phyloP scores from a whole-genome alignment of 1,284 basidiomycete genomes.

The Fistulinella staudtii region DNA sequence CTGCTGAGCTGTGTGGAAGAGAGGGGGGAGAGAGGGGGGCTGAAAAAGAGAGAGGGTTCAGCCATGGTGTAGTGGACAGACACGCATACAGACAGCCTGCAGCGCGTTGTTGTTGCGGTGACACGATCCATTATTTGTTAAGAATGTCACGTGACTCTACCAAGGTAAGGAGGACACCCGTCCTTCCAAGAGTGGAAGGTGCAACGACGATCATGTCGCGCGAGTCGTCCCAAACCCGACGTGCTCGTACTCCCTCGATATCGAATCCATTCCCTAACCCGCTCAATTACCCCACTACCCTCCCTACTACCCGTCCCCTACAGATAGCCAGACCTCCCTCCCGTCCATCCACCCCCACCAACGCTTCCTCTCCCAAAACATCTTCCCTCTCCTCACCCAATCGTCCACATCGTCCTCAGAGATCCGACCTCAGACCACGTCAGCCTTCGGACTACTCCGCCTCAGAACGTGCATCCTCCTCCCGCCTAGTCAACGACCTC shows the following conservation, averaged over 20 bases:
- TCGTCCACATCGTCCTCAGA: slow-evolving; percentile 53
- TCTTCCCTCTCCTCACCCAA: slow-evolving; percentile 37
- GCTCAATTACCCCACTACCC: slow-evolving; percentile 24
- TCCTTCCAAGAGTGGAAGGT: slow-evolving; percentile 1
- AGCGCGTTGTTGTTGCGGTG: slow-evolving; percentile 13
- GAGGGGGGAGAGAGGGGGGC: slow-evolving; percentile 19
- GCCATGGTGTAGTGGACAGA: slow-evolving; percentile 16
- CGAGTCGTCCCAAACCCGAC: slow-evolving; percentile 17
- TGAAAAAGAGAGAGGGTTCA: slow-evolving; percentile 15
- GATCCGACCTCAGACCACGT: slow-evolving; percentile 51
- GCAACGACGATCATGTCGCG: slow-evolving; percentile 23
- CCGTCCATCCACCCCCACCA: slow-evolving; percentile 43
- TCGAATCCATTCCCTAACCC: too few species aligned
- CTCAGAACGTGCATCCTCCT: slow-evolving; percentile 40
- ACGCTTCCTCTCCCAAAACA: slow-evolving; percentile 34
- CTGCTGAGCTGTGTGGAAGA: slow-evolving; percentile 8
- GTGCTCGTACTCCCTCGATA: slow-evolving; percentile 26
- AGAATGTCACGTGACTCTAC: too few species aligned
- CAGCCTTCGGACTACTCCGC: slow-evolving; percentile 40
- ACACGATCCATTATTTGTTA: too few species aligned
- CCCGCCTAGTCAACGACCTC: slow-evolving; percentile 28
- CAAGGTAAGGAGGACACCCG: too few species aligned
- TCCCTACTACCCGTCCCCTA: slow-evolving; percentile 26
- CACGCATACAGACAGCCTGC: background rate
- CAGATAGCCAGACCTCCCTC: slow-evolving; percentile 40